phyloP scores from a whole-genome alignment of 305 asterid genomes.

The Solanum hybrid region DNA sequence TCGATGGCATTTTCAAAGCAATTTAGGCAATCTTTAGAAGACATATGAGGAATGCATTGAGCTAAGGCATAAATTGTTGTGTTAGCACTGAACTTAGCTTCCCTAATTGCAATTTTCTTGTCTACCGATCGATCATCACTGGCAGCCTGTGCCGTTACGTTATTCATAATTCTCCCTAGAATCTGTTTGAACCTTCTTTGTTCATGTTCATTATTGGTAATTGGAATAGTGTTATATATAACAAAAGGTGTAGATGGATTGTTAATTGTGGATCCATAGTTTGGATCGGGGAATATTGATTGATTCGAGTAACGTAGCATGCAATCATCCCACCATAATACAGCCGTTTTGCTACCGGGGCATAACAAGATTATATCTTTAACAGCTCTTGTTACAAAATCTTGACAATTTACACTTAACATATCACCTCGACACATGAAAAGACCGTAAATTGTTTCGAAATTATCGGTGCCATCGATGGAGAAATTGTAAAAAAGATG shows the following conservation, averaged over 20 bases:
- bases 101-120: constrained; percentile 1
- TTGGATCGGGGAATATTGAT: neutral
- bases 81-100: neutral
- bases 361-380: neutral
- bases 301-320: constrained; percentile 9
- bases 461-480: neutral
- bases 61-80: neutral
- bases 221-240: rapidly evolving
- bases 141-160: neutral
- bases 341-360: neutral
- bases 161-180: neutral
- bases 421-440: neutral
- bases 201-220: neutral
- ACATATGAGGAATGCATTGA: neutral
- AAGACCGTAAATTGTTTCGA: constrained; percentile 3
- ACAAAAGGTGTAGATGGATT: rapidly evolving
- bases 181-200: neutral
- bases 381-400: neutral
- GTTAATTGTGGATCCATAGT: neutral
- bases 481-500: neutral
- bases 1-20: neutral
- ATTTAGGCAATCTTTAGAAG: neutral
- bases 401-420: neutral
- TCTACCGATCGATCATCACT: neutral
- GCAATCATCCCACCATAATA: constrained; percentile 4